Conservation (phyloP, 371 early-diverging fungal genomes). For the Mucor plumbeus region DNA sequence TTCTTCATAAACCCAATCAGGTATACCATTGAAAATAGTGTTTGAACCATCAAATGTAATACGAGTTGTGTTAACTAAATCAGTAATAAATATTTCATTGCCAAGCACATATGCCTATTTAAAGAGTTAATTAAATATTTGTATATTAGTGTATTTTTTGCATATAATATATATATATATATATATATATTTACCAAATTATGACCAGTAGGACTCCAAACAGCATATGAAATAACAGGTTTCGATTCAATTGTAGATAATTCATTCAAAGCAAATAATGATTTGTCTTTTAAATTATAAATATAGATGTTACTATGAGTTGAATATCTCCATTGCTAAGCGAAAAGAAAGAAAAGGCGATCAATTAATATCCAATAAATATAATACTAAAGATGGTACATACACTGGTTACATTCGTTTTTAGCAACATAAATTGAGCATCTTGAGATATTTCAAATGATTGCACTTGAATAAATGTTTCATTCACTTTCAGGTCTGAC, state of each 20-base stretch:
- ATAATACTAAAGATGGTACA: not conserved
- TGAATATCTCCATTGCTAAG: conserved; percentile 89
- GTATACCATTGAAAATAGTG: conserved; percentile 90
- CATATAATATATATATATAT: too few species aligned
- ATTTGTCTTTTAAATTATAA: conserved; percentile 65
- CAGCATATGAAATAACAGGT: conserved; percentile 64
- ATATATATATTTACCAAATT: conserved; percentile 48
- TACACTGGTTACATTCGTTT: conserved; percentile 64
- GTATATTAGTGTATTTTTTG: not conserved
- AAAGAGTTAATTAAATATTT: conserved; percentile 7
- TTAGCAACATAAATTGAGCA: conserved; percentile 76
- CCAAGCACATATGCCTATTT: conserved; percentile 80
- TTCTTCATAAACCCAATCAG: conserved; percentile 99
- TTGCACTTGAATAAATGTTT: conserved; percentile 35
- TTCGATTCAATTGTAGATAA: conserved; percentile 35
- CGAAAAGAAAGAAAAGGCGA: too few species aligned
- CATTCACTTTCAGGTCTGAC: conserved; percentile 30
- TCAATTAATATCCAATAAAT: not conserved
- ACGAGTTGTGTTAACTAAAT: conserved; percentile 66
- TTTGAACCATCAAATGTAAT: conserved; percentile 87
- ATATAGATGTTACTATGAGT: conserved; percentile 79
- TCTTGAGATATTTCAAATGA: conserved; percentile 75
- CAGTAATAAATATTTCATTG: conserved; percentile 86
- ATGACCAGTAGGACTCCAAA: conserved; percentile 86
- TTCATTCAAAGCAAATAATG: conserved; percentile 63